Percentiles rank a stretch among this genome's conserved stretches.
Conservation (phyloP, 331 rosid species). For the Dryas integrifolia region DNA sequence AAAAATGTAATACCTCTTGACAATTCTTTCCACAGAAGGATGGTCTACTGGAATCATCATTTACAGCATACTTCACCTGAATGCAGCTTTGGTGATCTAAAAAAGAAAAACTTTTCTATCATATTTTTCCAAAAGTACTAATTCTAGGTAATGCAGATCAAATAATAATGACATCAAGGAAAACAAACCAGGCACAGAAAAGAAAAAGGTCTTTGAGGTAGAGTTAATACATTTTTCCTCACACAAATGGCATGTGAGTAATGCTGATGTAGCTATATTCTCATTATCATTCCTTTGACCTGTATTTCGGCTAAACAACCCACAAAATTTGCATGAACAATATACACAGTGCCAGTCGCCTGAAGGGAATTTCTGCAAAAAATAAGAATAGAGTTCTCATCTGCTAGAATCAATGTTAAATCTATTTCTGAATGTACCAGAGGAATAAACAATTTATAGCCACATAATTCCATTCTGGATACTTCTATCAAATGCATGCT, state of each 20-base stretch:
- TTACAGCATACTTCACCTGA: slow-evolving; percentile 39
- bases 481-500: not conserved
- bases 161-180: slow-evolving; percentile 21
- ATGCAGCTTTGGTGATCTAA: slow-evolving; percentile 68
- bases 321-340: slow-evolving; percentile 91
- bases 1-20: slow-evolving; percentile 51
- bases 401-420: not conserved
- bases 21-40: slow-evolving; percentile 73
- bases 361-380: slow-evolving; percentile 79
- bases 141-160: slow-evolving; percentile 18
- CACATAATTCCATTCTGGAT: slow-evolving; percentile 17
- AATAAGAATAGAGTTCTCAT: slow-evolving; percentile 9
- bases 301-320: slow-evolving; percentile 42
- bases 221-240: slow-evolving; percentile 73
- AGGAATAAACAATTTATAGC: not conserved
- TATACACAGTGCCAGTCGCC: slow-evolving; percentile 93
- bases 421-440: not conserved
- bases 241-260: slow-evolving; percentile 59
- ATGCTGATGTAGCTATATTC: slow-evolving; percentile 30
- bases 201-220: not conserved
- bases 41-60: slow-evolving; percentile 28
- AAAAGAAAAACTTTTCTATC: slow-evolving; percentile 18
- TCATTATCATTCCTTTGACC: slow-evolving; percentile 32
- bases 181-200: not conserved
- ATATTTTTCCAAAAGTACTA: not conserved